A percentile compares a stretch with the other conserved stretches of the same genome.
Conservation (phyloP, 148 eudicot species). For the Chenopodium album region DNA sequence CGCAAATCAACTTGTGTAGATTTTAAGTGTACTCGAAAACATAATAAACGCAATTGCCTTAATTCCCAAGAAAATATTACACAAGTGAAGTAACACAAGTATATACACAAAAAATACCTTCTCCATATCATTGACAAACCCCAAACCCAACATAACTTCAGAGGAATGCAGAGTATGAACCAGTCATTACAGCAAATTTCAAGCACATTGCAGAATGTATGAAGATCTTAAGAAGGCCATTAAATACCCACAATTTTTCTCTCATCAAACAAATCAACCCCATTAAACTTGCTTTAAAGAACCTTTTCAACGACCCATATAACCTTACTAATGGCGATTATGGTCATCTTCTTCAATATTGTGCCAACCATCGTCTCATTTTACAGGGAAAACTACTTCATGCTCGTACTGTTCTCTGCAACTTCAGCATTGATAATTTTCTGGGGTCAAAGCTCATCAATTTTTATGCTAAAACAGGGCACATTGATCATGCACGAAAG, state of each 20-base stretch:
- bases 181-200: background rate
- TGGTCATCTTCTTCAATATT: slow-evolving; percentile 55
- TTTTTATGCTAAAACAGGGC: slow-evolving; percentile 41
- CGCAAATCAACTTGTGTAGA: no score
- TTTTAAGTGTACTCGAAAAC: no score
- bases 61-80: background rate
- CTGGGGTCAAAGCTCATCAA: slow-evolving; percentile 60
- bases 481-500: slow-evolving; percentile 38
- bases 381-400: slow-evolving; percentile 57
- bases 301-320: slow-evolving; percentile 15
- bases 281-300: slow-evolving; percentile 21
- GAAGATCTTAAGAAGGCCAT: slow-evolving; percentile 33
- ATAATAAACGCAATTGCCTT: background rate
- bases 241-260: slow-evolving; percentile 12
- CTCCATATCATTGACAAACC: background rate
- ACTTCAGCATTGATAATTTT: slow-evolving; percentile 43
- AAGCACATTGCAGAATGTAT: slow-evolving; percentile 26
- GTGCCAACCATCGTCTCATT: slow-evolving; percentile 47
- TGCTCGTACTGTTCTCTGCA: slow-evolving; percentile 41
- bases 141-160: background rate
- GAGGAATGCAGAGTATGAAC: background rate
- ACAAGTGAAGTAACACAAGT: no score
- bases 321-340: slow-evolving; percentile 38
- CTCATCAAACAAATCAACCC: background rate
- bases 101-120: no score